Base-by-base conservation (phyloP, 129 eudicot genomes). In the Flaveria brownii region DNA sequence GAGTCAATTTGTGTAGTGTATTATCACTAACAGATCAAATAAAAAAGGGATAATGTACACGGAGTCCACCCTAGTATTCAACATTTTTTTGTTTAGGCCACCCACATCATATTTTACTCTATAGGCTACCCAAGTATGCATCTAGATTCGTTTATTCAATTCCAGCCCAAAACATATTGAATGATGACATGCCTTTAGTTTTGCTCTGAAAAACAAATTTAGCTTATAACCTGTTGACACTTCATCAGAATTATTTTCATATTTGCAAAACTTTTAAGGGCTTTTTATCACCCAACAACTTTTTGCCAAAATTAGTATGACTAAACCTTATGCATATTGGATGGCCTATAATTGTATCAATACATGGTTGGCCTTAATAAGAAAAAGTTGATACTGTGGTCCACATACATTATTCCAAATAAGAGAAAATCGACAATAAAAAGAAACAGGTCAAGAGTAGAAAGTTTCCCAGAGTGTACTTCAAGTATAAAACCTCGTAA, bases 191-290 rank as follows among this genome's bases (percentile, higher is more conserved):
- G 20, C 43, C 17, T 6, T 25, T 62, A 62, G 15, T 14, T 7
- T 62, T 28, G n/a, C 14, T 28, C 13, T 26, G 1, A 28, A 5
- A 15, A 25, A 60, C 36, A 9, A 22, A 0, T 22, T 57, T 57
- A 23, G 14, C 43, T 45, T 16, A 62, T 13, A 62, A 28, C 30
- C 6, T 30, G 41, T 28, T 28, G 41, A 12, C 20, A 14, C 22
- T 22, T 30, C 45, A 28, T 62, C 68, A 62, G 15, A 62, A 62
- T 36, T 62, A 62, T 62, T 62, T 62, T 62, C 18, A n/a, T 62
- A 28, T 62, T 28, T 62, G 43, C 43, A 62, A 30, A 62, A 62
- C 4, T 28, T 30, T 5, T 14, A 62, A 30, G 20, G 45, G 20
- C 45, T 25, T 28, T 61, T 14, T 33, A 8, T 28, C 68, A 30